Evolutionary conservation across 768 basidiomycete genomes (phyloP), one percentile per base, ranked within the genome.

Genomic region (Russula abietina): DNA sequence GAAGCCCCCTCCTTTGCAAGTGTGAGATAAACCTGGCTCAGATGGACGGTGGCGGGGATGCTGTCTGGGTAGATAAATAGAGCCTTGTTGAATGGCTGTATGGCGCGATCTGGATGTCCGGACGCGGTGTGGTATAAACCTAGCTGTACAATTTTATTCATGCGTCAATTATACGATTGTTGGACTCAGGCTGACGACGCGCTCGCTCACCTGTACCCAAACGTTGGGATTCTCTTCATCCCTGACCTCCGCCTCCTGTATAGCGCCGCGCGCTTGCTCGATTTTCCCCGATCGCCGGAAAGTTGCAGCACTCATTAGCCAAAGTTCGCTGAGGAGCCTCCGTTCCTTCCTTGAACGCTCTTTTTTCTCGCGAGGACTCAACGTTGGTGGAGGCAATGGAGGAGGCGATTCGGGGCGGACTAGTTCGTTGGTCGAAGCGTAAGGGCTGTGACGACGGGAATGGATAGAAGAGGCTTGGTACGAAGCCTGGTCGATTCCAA

Each of bases 281-380:
- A 91, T 81, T 75, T 93, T 93, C 12, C 91, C 91, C 59, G 89
- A 76, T 62, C 97, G 77, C 51, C 97, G 80, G 77, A 98, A 98
- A 0, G 92, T 97, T 17, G 97, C 93, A 0, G 96, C 92, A 8
- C 88, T 90, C 82, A 93, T 91, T 6, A 97, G 75, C 97, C 97
- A 99, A 8, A 98, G 75, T 68, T 93, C 86, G 61, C 88, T 90
- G 62, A 97, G 76, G 32, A 97, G 74, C 28, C 85, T 77, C 45
- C 83, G 83, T 65, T 86, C 87, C 26, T 80, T 78, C 22, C 78
- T 78, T 3, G 79, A 75, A 7, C 77, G 75, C 51, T 62, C 65
- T 43, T 76, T 79, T 56, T 71, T 64, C 39, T 68, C 62, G 1
- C 67, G 66, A 11, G 66, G 50, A 17, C 69, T 55, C 12, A 68